phyloP scores from a whole-genome alignment of 2,329 filamentous ascomycete species.

The Fusarium veterinarium region DNA sequence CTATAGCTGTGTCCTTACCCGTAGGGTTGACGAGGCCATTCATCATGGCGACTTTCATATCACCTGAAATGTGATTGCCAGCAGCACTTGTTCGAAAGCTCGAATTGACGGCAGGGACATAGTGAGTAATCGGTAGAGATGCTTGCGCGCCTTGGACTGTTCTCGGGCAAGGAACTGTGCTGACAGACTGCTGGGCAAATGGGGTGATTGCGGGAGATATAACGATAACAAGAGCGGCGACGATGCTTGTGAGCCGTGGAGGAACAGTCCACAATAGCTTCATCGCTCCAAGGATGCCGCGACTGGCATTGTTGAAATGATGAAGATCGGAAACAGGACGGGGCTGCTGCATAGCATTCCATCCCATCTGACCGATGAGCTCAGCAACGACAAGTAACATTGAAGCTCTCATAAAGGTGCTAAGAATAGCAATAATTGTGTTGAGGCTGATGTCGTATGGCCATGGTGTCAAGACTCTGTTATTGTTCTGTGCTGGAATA shows the following conservation, averaged over 20 bases:
- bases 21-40: conserved; percentile 5
- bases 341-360: neutral
- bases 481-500: neutral
- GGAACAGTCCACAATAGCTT: conserved; percentile 4
- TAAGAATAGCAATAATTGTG: conserved; percentile 4
- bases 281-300: neutral
- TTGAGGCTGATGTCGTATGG: conserved; percentile 16
- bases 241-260: neutral
- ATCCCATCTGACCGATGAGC: neutral
- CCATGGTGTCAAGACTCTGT: conserved; percentile 1
- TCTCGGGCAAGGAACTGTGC: neutral
- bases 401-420: conserved; percentile 9
- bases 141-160: neutral
- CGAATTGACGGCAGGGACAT: accelerated
- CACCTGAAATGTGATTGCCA: accelerated
- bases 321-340: conserved; percentile 5
- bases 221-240: neutral
- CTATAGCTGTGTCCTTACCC: neutral
- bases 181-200: conserved; percentile 9
- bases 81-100: accelerated
- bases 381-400: conserved; percentile 13
- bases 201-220: conserved; percentile 9
- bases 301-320: conserved; percentile 3
- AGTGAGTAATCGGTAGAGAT: neutral
- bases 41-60: conserved; percentile 1